phyloP scores from a whole-genome alignment of 2,329 filamentous ascomycete genomes.

The Penicillium griseofulvum region DNA sequence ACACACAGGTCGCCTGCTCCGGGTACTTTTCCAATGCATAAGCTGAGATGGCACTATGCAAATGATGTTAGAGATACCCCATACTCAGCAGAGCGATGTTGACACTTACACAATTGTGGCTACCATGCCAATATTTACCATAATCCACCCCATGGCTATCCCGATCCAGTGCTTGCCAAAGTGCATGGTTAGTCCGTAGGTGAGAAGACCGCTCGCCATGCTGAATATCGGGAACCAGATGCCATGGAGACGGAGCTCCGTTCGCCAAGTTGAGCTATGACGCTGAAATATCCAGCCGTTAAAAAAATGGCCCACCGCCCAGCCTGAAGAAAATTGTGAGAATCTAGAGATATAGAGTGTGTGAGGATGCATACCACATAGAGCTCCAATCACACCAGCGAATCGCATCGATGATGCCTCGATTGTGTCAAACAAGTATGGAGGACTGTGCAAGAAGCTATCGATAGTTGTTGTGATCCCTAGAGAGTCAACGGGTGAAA shows the following conservation, averaged over 20 bases:
- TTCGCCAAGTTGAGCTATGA: conserved; percentile 25
- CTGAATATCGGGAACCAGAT: conserved; percentile 34
- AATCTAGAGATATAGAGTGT: not conserved
- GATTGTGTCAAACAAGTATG: conserved; percentile 36
- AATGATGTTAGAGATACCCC: not conserved
- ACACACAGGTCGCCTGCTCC: conserved; percentile 33
- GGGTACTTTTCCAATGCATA: conserved; percentile 40
- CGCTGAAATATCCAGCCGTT: conserved; percentile 34
- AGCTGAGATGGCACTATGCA: conserved; percentile 32
- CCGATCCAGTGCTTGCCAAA: conserved; percentile 38
- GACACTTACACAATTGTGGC: conserved; percentile 33
- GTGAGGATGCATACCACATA: conserved; percentile 24
- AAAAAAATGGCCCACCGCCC: conserved; percentile 36
- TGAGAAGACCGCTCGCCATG: conserved; percentile 33
- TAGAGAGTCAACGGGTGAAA: conserved; percentile 5
- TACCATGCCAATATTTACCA: conserved; percentile 39
- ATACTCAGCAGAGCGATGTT: not conserved
- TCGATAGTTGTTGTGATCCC: conserved; percentile 39
- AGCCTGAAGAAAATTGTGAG: conserved; percentile 20
- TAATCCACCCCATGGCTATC: conserved; percentile 38
- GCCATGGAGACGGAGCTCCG: conserved; percentile 38
- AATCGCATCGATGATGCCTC: conserved; percentile 39
- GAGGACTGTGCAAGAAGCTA: conserved; percentile 32
- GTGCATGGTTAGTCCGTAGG: conserved; percentile 36
- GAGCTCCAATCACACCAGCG: conserved; percentile 35